Evolutionary conservation across 2,329 filamentous ascomycete species (phyloP), one percentile per base, ranked within the genome.

Genomic region (Stachybotrys elegans): DNA sequence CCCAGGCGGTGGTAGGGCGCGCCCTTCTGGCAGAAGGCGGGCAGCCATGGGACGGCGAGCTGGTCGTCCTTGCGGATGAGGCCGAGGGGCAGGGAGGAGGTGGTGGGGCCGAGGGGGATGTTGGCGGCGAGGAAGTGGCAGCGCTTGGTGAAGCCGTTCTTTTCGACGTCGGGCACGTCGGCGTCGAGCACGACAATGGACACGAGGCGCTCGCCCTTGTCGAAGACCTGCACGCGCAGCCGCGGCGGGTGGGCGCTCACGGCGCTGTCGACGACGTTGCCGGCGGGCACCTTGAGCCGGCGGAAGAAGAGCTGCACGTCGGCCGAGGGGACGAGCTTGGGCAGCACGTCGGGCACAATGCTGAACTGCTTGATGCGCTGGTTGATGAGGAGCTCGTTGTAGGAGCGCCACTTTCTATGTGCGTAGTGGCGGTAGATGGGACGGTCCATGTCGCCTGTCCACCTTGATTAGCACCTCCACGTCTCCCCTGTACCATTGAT

Each of bases 361-460:
- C 83, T 78, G 75, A 97, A 86, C 63, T 95, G 89, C 40, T 79
- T 72, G 58, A 97, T 85, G 60, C 93, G 86, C 72, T 98, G 93
- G 50, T 83, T 74, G 51, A 94, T 79, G 50, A 97, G 71, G 55
- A 82, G 81, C 56, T 85, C 81, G 61, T 89, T 84, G 71, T 93
- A 90, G 51, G 81, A 75, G 55, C 84, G 83, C 93, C 93, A 98
- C 71, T 94, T 90, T 56, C 78, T 72, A 60, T 95, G 80, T 48
- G 92, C 88, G 41, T 97, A 84, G 66, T 87, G 79, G 51, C 92
- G 87, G 73, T 98, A 98, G 61, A 98, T 91, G 50, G 92, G 92
- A 66, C 95, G 95, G 71, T 81, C 84, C 89, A 97, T 92, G 66
- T 97, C 90, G 52, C 86, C 91, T 96, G 52, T 5, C 22, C 4